phyloP scores from a whole-genome alignment of 176 grass and related monocot genomes.

The bread wheat (Triticum aestivum) region DNA sequence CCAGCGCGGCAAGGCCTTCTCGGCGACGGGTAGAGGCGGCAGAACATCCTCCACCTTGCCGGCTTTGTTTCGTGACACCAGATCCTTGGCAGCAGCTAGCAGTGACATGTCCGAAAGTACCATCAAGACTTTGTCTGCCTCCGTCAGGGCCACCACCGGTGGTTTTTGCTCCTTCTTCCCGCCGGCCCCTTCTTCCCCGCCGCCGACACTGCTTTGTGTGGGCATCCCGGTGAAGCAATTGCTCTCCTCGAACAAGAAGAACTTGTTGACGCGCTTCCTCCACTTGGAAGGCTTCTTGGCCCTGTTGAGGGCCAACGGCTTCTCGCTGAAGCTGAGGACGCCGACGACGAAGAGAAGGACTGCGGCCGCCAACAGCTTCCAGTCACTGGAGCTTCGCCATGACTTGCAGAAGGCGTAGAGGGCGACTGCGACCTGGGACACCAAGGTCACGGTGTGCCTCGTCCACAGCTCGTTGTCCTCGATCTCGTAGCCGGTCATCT shows the following conservation, averaged over 20 bases:
- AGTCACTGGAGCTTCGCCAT: neutral
- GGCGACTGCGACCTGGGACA: constrained; percentile 19
- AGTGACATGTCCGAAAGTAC: neutral
- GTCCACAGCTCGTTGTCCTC: constrained; percentile 32
- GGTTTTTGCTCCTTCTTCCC: neutral
- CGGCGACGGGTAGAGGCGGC: neutral
- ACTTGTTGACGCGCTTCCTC: too few species aligned
- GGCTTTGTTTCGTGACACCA: neutral
- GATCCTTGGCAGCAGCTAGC: neutral
- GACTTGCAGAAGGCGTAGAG: constrained; percentile 11
- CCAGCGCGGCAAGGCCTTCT: neutral
- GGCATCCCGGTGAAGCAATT: too few species aligned
- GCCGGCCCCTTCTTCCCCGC: too few species aligned
- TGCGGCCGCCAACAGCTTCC: neutral
- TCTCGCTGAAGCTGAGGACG: constrained; percentile 12
- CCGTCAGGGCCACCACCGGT: neutral
- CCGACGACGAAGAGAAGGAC: neutral
- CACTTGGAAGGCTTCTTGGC: neutral
- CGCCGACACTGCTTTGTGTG: too few species aligned
- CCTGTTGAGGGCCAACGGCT: neutral
- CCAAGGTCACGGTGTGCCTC: neutral
- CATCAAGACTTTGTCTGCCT: neutral
- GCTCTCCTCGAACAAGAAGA: too few species aligned
- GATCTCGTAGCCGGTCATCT: neutral
- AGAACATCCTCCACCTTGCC: neutral